Conservation (phyloP, 1,284 basidiomycete genomes). For the Apiotrichum porosum region DNA sequence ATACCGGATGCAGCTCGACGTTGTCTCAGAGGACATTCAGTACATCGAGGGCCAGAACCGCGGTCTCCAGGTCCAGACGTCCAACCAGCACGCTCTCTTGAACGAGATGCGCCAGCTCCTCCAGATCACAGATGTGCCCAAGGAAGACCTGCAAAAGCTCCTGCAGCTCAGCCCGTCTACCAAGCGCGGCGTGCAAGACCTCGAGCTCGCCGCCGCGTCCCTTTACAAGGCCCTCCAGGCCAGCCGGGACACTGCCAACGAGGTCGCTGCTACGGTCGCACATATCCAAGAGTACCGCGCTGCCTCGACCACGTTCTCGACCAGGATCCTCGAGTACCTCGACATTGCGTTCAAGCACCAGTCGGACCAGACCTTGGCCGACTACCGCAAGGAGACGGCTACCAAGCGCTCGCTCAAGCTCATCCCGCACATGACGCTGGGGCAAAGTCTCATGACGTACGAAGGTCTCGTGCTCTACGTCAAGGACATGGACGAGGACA, state of each 20-base stretch:
- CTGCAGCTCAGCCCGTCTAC: slow-evolving; percentile 83
- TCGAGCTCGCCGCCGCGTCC: slow-evolving; percentile 78
- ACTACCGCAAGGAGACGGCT: slow-evolving; percentile 28
- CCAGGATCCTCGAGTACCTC: slow-evolving; percentile 80
- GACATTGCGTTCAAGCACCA: slow-evolving; percentile 82
- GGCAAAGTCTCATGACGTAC: slow-evolving; percentile 78
- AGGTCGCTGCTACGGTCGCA: slow-evolving; percentile 92
- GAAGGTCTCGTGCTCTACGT: slow-evolving; percentile 86
- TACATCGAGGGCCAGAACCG: slow-evolving; percentile 96
- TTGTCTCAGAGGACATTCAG: slow-evolving; percentile 87
- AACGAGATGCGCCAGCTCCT: slow-evolving; percentile 77
- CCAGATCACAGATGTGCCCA: slow-evolving; percentile 90
- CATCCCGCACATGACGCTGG: slow-evolving; percentile 64
- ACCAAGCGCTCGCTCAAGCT: slow-evolving; percentile 46
- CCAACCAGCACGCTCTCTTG: slow-evolving; percentile 82
- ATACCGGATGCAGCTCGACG: slow-evolving; percentile 90
- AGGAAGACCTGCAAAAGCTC: slow-evolving; percentile 66
- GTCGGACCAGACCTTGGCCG: slow-evolving; percentile 46
- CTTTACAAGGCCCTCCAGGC: slow-evolving; percentile 95
- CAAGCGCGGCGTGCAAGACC: slow-evolving; percentile 63
- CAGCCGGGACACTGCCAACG: slow-evolving; percentile 66
- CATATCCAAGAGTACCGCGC: slow-evolving; percentile 82
- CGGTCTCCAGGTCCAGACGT: slow-evolving; percentile 94
- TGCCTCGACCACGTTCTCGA: slow-evolving; percentile 84
- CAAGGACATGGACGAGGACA: slow-evolving; percentile 85